These are phyloP conservation scores for Magnaporthales sp. DNA, from an alignment of 2,329 filamentous ascomycete genomes.

Conservation along the genomic window DNA sequence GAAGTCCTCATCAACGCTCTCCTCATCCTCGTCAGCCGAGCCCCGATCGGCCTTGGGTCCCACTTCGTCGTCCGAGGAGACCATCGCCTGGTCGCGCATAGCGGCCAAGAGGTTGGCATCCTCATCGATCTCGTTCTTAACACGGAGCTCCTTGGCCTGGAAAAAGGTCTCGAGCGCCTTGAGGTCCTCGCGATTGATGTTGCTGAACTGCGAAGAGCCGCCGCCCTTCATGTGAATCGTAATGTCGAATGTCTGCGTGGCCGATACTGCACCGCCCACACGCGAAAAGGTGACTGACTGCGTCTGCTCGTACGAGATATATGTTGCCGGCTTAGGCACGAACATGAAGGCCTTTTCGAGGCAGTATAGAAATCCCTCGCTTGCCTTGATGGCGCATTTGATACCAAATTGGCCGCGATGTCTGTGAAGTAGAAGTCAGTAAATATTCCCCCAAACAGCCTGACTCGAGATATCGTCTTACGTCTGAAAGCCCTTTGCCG, in stretches of 20 bases:
- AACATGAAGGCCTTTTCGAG: slow-evolving; percentile 99
- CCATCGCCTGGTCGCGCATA: slow-evolving; percentile 74
- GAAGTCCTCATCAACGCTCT: slow-evolving; percentile 95
- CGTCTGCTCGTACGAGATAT: slow-evolving; percentile 91
- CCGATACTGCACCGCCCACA: slow-evolving; percentile 87
- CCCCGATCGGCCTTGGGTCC: slow-evolving; percentile 67
- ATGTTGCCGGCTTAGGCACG: slow-evolving; percentile 94
- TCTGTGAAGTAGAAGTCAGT: slow-evolving; percentile 25
- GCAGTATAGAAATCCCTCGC: slow-evolving; percentile 94
- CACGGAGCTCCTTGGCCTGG: slow-evolving; percentile 86
- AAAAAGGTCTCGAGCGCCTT: slow-evolving; percentile 96
- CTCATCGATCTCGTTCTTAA: slow-evolving; percentile 98
- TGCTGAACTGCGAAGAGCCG: slow-evolving; percentile 95
- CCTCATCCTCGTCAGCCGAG: slow-evolving; percentile 91
- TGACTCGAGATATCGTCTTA: slow-evolving; percentile 24
- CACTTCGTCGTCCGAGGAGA: slow-evolving; percentile 75
- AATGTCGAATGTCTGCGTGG: slow-evolving; percentile 94
- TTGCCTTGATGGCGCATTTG: slow-evolving; percentile 99
- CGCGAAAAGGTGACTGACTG: slow-evolving; percentile 90
- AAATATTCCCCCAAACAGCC: neutral
- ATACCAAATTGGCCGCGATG: slow-evolving; percentile 92
- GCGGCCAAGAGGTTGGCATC: slow-evolving; percentile 76
- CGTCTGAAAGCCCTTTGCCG: slow-evolving; percentile 88
- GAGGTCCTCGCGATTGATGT: slow-evolving; percentile 98
- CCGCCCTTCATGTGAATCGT: slow-evolving; percentile 84